A percentile compares a stretch with the other conserved stretches of the same genome.
These are phyloP conservation scores for Sphenostylis stenocarpa DNA, from an alignment of 306 rosid species.

Conservation along the genomic window DNA sequence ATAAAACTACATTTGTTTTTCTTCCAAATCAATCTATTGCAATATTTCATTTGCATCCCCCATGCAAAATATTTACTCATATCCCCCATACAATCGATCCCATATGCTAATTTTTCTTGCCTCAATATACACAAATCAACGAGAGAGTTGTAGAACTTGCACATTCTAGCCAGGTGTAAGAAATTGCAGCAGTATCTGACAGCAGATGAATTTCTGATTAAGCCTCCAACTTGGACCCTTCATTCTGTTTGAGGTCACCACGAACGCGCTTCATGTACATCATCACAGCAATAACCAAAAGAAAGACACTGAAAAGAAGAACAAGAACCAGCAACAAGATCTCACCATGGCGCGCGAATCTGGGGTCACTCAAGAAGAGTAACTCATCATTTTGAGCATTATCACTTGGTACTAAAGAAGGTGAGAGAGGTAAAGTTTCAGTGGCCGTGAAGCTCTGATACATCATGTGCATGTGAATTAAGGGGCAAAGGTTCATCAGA, in stretches of 20 bases:
- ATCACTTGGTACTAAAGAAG: constrained; percentile 33
- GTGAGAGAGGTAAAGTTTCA: constrained; percentile 12
- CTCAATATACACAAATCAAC: background rate
- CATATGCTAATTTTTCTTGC: background rate
- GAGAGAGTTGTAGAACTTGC: background rate
- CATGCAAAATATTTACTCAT: background rate
- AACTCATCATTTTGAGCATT: background rate
- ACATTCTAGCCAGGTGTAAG: background rate
- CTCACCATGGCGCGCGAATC: constrained; percentile 45
- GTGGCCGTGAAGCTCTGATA: constrained; percentile 26
- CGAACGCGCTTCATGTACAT: constrained; percentile 29
- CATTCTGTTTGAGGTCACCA: background rate
- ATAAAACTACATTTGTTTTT: too few species aligned
- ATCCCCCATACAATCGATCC: background rate
- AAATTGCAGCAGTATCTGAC: background rate
- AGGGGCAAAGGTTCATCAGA: background rate
- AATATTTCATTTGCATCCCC: background rate
- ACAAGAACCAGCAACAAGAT: constrained; percentile 45
- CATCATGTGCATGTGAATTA: background rate
- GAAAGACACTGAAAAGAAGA: constrained; percentile 32
- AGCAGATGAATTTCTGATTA: background rate
- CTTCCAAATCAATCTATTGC: background rate
- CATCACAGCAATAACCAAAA: constrained; percentile 18
- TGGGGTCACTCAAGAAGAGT: constrained; percentile 34
- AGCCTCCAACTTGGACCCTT: constrained; percentile 14